A percentile compares a stretch with the other conserved stretches of the same genome.
These are phyloP conservation scores for Coemansia sp. DNA, from an alignment of 192 early-diverging fungal species.

Conservation along the genomic window DNA sequence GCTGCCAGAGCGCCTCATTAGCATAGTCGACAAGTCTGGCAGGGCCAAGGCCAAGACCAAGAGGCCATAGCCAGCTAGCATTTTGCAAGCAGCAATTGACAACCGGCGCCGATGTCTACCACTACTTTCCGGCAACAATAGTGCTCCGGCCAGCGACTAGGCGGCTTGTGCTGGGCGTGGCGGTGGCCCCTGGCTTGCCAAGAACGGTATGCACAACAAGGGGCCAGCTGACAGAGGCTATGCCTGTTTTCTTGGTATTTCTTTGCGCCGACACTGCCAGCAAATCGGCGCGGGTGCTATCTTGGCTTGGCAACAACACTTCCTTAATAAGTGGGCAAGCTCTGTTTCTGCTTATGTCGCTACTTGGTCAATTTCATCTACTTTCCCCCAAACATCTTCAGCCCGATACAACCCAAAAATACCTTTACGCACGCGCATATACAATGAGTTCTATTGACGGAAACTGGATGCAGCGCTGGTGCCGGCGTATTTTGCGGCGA, in stretches of 20 bases:
- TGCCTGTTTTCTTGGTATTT: background rate
- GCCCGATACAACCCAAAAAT: too few relatives aligned
- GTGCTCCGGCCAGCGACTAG: background rate
- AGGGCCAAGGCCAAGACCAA: constrained; percentile 42
- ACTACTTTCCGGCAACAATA: background rate
- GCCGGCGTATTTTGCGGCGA: constrained; percentile 9
- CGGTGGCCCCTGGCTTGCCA: constrained; percentile 2
- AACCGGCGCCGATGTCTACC: background rate
- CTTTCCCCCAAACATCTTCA: too few relatives aligned
- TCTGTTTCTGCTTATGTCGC: background rate
- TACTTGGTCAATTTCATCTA: too few relatives aligned
- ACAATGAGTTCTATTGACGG: background rate
- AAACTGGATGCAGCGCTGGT: constrained; percentile 16
- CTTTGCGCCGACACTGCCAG: background rate
- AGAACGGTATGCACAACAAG: background rate
- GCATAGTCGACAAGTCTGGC: constrained; percentile 40
- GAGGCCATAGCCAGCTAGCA: background rate
- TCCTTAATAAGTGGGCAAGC: background rate
- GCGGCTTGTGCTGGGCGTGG: background rate
- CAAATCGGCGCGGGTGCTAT: background rate
- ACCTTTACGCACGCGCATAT: too few relatives aligned
- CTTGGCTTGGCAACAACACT: too few relatives aligned
- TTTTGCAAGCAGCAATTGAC: background rate
- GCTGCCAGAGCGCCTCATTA: constrained; percentile 30
- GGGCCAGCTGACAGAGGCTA: background rate